These are phyloP conservation scores for Priceomyces medius DNA, from an alignment of 805 yeast genomes.

Conservation along the genomic window DNA sequence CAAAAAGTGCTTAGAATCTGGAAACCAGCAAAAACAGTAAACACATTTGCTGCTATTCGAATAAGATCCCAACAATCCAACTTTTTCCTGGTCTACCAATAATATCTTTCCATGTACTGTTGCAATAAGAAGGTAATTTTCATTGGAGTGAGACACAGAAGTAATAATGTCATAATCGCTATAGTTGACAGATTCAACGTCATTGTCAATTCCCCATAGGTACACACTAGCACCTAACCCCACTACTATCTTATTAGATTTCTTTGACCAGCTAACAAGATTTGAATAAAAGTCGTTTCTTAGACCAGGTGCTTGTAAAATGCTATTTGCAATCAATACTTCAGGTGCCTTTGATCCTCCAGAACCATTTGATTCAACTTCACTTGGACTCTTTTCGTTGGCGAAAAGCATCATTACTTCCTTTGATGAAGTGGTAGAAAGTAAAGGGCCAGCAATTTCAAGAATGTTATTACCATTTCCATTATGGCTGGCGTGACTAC, in stretches of 20 bases:
- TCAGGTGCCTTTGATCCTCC: constrained; percentile 3
- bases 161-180: constrained; percentile 49
- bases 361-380: neutral
- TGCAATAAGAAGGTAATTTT: constrained; percentile 52
- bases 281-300: constrained; percentile 78
- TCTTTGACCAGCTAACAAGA: constrained; percentile 67
- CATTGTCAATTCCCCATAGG: constrained; percentile 55
- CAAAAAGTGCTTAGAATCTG: constrained; percentile 41
- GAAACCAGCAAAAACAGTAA: constrained; percentile 63
- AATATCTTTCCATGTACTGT: constrained; percentile 56
- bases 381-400: constrained; percentile 1
- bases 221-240: constrained; percentile 62
- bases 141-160: constrained; percentile 55
- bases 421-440: constrained; percentile 11
- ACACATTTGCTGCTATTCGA: constrained; percentile 39
- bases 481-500: constrained; percentile 10
- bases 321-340: constrained; percentile 10
- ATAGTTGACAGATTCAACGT: constrained; percentile 45
- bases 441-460: constrained; percentile 17
- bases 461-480: constrained; percentile 6
- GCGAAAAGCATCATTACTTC: constrained; percentile 12
- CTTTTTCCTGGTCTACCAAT: constrained; percentile 41
- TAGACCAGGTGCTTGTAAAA: constrained; percentile 59
- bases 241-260: constrained; percentile 54
- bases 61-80: constrained; percentile 12